A percentile compares a stretch with the other conserved stretches of the same genome.
phyloP scores from a whole-genome alignment of 202 grass and related monocot species.

The Panicum virgatum region DNA sequence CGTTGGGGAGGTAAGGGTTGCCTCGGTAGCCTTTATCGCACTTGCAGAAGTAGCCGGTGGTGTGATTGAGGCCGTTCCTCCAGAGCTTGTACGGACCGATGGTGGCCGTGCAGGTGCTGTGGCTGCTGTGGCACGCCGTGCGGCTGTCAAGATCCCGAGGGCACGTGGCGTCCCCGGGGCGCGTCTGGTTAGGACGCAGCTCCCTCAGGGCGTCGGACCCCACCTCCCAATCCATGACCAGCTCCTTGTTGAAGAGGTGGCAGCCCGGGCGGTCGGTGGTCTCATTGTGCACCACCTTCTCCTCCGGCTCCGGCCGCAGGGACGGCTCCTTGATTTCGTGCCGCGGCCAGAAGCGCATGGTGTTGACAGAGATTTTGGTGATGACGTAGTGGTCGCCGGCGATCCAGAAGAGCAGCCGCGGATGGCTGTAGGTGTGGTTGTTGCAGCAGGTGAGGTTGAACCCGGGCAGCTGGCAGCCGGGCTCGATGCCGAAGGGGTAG shows the following conservation, averaged over 20 bases:
- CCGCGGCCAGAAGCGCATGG: no score
- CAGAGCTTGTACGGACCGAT: no score
- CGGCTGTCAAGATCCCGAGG: neutral
- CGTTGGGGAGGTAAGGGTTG: neutral
- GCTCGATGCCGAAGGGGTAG: neutral
- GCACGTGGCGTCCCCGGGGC: neutral
- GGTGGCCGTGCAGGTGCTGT: neutral
- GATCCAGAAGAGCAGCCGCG: no score
- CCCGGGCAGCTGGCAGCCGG: neutral
- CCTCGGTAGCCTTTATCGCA: neutral
- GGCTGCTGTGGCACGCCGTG: neutral
- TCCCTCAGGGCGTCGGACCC: neutral
- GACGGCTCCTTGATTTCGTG: no score
- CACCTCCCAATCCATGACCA: neutral
- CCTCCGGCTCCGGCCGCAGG: no score
- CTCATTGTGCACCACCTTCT: no score
- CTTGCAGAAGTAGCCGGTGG: neutral
- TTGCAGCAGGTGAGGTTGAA: neutral
- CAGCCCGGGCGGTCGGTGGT: neutral
- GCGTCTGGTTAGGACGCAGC: neutral
- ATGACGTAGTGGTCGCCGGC: no score
- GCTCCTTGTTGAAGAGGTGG: neutral
- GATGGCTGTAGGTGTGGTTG: neutral
- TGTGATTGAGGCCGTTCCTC: no score
- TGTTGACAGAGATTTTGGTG: no score